A percentile compares a stretch with the other conserved stretches of the same genome.
These are phyloP conservation scores for Jackrogersella minutella DNA, from an alignment of 495 filamentous ascomycete species.

Conservation along the genomic window DNA sequence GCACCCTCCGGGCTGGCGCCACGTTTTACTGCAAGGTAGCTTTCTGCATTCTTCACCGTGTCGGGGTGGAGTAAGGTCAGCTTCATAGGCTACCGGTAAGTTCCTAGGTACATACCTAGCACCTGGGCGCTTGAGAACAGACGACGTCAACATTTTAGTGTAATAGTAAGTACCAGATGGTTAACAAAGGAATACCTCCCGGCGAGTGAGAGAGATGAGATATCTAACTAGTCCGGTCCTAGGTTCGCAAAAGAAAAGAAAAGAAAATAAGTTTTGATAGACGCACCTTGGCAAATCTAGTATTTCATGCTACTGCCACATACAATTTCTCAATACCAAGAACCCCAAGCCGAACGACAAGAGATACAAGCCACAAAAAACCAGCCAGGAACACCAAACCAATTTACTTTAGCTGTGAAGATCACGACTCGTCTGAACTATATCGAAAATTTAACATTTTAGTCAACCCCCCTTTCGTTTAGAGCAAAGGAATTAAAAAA, in stretches of 20 bases:
- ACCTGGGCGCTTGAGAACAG: neutral
- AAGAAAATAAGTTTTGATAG: constrained; percentile 5
- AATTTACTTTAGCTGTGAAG: neutral
- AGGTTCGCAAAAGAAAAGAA: no score
- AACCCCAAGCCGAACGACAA: no score
- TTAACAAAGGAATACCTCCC: constrained; percentile 11
- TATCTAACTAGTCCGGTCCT: constrained; percentile 18
- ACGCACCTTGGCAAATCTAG: constrained; percentile 15
- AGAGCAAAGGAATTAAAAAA: neutral
- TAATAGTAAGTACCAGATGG: neutral
- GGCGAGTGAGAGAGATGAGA: no score
- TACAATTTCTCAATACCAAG: constrained; percentile 6
- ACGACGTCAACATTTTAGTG: constrained; percentile 23
- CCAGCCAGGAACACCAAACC: neutral
- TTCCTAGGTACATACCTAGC: neutral
- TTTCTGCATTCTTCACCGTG: constrained; percentile 23
- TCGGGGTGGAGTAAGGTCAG: constrained; percentile 18
- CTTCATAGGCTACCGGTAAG: neutral
- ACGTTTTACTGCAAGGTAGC: constrained; percentile 36
- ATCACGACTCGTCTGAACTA: constrained; percentile 18
- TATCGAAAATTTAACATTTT: constrained; percentile 17
- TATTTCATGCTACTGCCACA: no score
- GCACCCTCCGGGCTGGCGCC: constrained; percentile 34
- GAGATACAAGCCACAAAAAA: neutral
- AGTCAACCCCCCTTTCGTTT: constrained; percentile 16